Evolutionary conservation across 2,329 filamentous ascomycete species (phyloP), one percentile per base, ranked within the genome.

Genomic region (Ascochyta pisi): DNA sequence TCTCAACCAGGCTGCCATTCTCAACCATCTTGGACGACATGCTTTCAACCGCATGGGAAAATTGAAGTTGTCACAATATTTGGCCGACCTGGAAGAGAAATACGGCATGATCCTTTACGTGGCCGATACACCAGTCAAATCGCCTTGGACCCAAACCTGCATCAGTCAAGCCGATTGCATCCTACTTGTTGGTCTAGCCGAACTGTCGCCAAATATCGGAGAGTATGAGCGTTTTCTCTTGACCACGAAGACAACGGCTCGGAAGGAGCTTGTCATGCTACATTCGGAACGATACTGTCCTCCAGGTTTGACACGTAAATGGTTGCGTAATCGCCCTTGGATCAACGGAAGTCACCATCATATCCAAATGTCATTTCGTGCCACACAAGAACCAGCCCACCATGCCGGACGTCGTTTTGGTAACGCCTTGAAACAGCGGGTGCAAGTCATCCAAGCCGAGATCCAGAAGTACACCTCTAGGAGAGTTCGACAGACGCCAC

Each of bases 1-100:
- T 0, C 83, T 99, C 13, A 97, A 96, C 62, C 94, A 99, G 76
- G 89, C 92, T 3, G 91, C 92, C 2, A 96, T 99, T 65, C 77
- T 99, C 47, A 96, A 96, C 63, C 96, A 99, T 73, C 83, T 99
- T 1, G 95, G 96, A 26, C 89, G 95, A 61, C 92, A 99, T 76
- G 95, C 96, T 0, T 99, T 99, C 74, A 98, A 90, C 76, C 91
- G 89, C 66, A 98, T 99, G 89, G 95, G 95, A 6, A 98, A 97
- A 76, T 81, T 99, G 26, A 97, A 96, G 76, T 81, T 99, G 6
- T 92, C 94, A 1, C 94, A 99, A 65, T 99, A 99, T 70, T 84
- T 99, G 45, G 95, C 96, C 2, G 95, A 99, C 69, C 82, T 99
- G 10, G 95, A 99, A 76, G 95, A 99, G 77, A 96, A 96, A 73